Evolutionary conservation across 2,329 filamentous ascomycete genomes (phyloP), one percentile per base, ranked within the genome.

Genomic region (Cladophialophora yegresii): DNA sequence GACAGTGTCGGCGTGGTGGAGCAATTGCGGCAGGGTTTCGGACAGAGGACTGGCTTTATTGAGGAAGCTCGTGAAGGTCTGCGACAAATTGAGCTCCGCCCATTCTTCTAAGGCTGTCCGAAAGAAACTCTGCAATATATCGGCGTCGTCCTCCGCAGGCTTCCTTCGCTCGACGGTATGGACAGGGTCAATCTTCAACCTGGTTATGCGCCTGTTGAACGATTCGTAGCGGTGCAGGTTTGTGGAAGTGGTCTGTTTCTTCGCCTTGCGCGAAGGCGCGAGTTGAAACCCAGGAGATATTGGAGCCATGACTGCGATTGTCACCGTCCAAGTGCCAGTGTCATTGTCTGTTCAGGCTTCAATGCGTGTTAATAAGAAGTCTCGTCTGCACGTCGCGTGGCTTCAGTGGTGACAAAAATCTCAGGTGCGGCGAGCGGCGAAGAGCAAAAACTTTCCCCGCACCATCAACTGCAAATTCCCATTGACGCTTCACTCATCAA

Each of bases 141-240:
- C 83, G 65, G 88, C 86, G 73, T 89, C 82, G 76, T 93, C 89
- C 74, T 89, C 86, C 67, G 93, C 89, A 79, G 95, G 87, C 73
- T 90, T 63, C 28, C 63, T 62, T 45, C 56, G 88, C 80, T 96
- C 86, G 75, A 96, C 89, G 79, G 89, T 89, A 77, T 95, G 92
- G 71, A 99, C 85, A 53, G 95, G 95, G 73, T 99, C 93, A 79
- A 99, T 89, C 78, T 91, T 95, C 74, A 98, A 85, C 77, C 93
- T 95, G 68, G 91, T 87, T 76, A 98, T 91, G 77, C 96, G 95
- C 74, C 89, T 86, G 65, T 89, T 91, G 79, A 98, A 98, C 67
- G 91, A 89, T 79, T 97, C 90, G 86, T 92, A 98, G 75, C 91
- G 85, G 79, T 97, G 91, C 58, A 91, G 89, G 74, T 91, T 93